Percentiles rank a stretch among this genome's conserved stretches.
Evolutionary conservation across 2,329 filamentous ascomycete species (phyloP).

Genomic region (Penicillium sp.): DNA sequence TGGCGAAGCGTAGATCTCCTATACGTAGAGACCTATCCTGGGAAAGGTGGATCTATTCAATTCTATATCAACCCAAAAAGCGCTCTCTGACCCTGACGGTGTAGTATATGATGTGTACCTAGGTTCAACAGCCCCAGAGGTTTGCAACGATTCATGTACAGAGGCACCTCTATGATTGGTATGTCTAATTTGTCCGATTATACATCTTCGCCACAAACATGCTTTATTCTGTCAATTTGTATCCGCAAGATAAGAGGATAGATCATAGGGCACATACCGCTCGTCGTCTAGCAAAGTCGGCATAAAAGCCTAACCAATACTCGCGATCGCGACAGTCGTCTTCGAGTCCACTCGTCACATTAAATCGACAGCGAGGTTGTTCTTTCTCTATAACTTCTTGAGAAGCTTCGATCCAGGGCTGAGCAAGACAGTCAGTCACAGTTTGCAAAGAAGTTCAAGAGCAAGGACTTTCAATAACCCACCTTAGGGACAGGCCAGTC

Average conservation of each 20-base stretch:
- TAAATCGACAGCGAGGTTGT: not conserved
- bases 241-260: too few relatives aligned
- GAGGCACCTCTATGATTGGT: too few relatives aligned
- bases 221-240: not conserved
- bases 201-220: not conserved
- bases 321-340: constrained; percentile 1
- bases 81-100: too few relatives aligned
- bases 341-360: not conserved
- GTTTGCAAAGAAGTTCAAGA: not conserved
- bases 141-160: too few relatives aligned
- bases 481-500: not conserved
- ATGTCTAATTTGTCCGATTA: too few relatives aligned
- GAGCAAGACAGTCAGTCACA: not conserved
- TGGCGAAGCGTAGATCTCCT: too few relatives aligned
- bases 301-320: constrained; percentile 1
- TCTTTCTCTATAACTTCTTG: not conserved
- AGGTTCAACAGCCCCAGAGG: too few relatives aligned
- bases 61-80: too few relatives aligned
- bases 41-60: too few relatives aligned
- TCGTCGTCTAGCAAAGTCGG: not conserved
- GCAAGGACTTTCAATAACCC: not conserved
- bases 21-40: too few relatives aligned
- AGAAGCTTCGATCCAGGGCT: not conserved
- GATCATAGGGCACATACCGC: not conserved
- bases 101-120: too few relatives aligned